Evolutionary conservation across 148 eudicot species (phyloP), one percentile per base, ranked within the genome.

Genomic region (Polygonum aviculare): DNA sequence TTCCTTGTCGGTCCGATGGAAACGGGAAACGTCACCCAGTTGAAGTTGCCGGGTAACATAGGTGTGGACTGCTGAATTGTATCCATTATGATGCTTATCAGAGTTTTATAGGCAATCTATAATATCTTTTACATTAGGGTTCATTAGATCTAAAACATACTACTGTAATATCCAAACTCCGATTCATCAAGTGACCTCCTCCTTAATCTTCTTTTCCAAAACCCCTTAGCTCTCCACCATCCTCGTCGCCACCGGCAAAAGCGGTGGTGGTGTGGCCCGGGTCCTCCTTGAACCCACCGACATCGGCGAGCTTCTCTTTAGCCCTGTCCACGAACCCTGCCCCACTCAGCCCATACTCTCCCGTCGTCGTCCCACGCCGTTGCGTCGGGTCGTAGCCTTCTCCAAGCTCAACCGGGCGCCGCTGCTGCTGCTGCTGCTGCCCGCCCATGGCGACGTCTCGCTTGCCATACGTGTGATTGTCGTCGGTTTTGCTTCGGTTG

Each of bases 251-350:
- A 14, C 14, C 48, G 2, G 7, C 12, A 14, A 7, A 7, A 11
- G 67, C 51, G 3, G 70, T 75, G 18, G 75, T 50, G 65, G 75
- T 54, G 79, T 78, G 80, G 38, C 80, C 80, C 2, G 69, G 74
- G 7, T 78, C 80, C 4, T 54, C 80, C 55, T 31, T 72, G 8
- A 78, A 78, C 9, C 80, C 76, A 10, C 76, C 80, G 21, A 78
- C 45, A 3, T 45, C 70, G 21, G 8, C 76, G 69, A 78, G 40
- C 76, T 78, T 78, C 40, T 72, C 76, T 12, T 78, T 78, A 4
- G 80, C 69, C 26, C 59, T 55, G 59, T 78, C 80, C 75, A 78
- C 45, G 33, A 78, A 33, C 3, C 80, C 80, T 16, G 54, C 31
- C n/a, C 80, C 72, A 14, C 50, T 47, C 67, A 35, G 19, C 2